Conservation (phyloP, 257 asterid species). For the Nicotiana tabacum region DNA sequence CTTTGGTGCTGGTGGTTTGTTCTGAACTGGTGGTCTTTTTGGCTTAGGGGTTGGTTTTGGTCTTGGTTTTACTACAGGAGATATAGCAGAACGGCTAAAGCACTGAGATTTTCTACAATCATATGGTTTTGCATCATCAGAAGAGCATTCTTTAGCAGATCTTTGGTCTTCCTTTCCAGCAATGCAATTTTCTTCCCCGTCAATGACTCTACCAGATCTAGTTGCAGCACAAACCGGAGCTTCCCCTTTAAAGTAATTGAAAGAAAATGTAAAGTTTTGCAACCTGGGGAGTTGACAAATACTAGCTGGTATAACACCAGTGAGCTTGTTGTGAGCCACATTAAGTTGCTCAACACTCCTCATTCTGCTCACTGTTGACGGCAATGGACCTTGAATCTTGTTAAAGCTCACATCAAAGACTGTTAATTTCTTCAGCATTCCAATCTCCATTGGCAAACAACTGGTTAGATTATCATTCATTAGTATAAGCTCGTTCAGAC, state of each 20-base stretch:
- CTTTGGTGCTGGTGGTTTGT: background rate
- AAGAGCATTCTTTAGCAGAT: slow-evolving; percentile 55
- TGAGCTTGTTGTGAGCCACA: slow-evolving; percentile 55
- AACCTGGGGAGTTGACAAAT: slow-evolving; percentile 53
- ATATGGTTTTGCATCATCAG: slow-evolving; percentile 62
- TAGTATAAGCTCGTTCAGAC: slow-evolving; percentile 49
- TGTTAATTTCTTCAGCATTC: slow-evolving; percentile 41
- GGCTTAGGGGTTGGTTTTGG: slow-evolving; percentile 12
- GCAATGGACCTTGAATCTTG: slow-evolving; percentile 48
- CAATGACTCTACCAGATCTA: slow-evolving; percentile 25
- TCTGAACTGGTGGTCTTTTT: background rate
- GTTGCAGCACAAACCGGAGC: slow-evolving; percentile 40
- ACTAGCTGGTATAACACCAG: slow-evolving; percentile 51
- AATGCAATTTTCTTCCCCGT: slow-evolving; percentile 66
- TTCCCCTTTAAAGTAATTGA: slow-evolving; percentile 50
- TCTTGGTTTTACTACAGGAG: slow-evolving; percentile 15
- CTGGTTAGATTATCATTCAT: slow-evolving; percentile 66
- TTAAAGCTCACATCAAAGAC: slow-evolving; percentile 73
- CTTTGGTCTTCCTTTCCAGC: slow-evolving; percentile 61
- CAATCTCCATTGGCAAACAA: slow-evolving; percentile 57
- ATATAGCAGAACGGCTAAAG: slow-evolving; percentile 8
- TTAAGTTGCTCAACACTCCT: slow-evolving; percentile 52
- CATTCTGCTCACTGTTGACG: slow-evolving; percentile 35
- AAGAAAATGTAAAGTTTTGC: slow-evolving; percentile 56
- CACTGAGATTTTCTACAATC: slow-evolving; percentile 72